Conservation (phyloP, 306 rosid genomes). For the Vigna unguiculata region DNA sequence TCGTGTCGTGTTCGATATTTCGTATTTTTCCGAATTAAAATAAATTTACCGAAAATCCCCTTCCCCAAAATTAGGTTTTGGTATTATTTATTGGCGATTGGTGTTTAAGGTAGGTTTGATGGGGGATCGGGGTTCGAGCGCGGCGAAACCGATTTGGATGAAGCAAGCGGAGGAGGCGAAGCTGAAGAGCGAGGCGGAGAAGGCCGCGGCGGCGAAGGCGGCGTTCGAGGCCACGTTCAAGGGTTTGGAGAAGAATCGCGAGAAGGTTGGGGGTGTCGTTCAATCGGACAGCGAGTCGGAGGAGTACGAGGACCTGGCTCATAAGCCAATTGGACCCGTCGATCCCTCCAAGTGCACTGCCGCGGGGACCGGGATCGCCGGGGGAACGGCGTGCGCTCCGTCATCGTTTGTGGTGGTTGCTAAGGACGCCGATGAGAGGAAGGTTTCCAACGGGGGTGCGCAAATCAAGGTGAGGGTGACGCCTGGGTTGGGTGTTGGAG, state of each 20-base stretch:
- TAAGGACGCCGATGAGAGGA: constrained; percentile 90
- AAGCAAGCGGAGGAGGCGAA: constrained; percentile 98
- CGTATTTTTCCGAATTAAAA: not conserved
- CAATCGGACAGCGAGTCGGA: constrained; percentile 89
- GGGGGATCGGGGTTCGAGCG: constrained; percentile 81
- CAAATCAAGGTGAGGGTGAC: constrained; percentile 76
- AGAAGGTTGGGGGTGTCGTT: constrained; percentile 45
- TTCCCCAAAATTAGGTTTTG: constrained; percentile 20
- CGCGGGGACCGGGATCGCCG: constrained; percentile 86
- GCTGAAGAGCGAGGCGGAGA: constrained; percentile 93
- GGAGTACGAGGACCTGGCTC: constrained; percentile 76
- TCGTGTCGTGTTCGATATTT: not conserved
- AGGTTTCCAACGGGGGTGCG: constrained; percentile 75
- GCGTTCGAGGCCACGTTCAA: constrained; percentile 97
- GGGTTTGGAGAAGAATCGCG: constrained; percentile 69
- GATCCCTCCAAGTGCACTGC: constrained; percentile 90
- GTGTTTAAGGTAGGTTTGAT: constrained; percentile 48
- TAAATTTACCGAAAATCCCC: not conserved
- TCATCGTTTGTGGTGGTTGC: constrained; percentile 78
- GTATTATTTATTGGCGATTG: constrained; percentile 20
- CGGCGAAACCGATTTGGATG: constrained; percentile 91
- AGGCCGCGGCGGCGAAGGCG: constrained; percentile 91
- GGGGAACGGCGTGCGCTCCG: constrained; percentile 91
- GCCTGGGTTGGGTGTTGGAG: constrained; percentile 95
- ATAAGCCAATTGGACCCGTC: constrained; percentile 88